Percentiles rank a stretch among this genome's conserved stretches.
Evolutionary conservation across 1,284 basidiomycete genomes (phyloP).

Genomic region (Boletus hoseneyae): DNA sequence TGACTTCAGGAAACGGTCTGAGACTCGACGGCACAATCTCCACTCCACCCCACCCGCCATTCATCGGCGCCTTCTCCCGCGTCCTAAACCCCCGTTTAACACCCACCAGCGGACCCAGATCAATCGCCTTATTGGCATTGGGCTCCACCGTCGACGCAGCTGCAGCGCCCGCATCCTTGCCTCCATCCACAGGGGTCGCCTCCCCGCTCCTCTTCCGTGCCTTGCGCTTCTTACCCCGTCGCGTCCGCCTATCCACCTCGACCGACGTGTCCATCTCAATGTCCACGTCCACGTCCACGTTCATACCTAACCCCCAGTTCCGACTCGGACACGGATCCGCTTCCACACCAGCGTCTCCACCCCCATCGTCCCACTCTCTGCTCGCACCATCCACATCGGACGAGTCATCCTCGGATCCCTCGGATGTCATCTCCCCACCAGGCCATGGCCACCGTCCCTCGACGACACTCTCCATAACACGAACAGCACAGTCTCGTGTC

Average conservation of each 20-base stretch:
- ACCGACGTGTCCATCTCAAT: constrained; percentile 19
- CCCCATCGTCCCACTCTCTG: constrained; percentile 19
- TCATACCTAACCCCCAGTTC: constrained; percentile 26
- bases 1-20: constrained; percentile 12
- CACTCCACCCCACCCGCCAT: constrained; percentile 61
- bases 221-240: constrained; percentile 22
- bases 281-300: constrained; percentile 29
- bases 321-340: constrained; percentile 17
- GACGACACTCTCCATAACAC: constrained; percentile 64
- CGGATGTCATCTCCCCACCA: constrained; percentile 33
- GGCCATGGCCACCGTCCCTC: constrained; percentile 37
- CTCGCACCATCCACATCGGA: constrained; percentile 19
- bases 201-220: constrained; percentile 17
- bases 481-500: constrained; percentile 62
- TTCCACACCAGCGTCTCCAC: constrained; percentile 25
- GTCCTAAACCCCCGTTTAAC: constrained; percentile 64
- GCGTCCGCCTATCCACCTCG: constrained; percentile 5
- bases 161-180: background rate
- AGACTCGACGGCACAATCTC: constrained; percentile 45
- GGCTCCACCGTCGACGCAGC: background rate
- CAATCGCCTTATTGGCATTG: constrained; percentile 29
- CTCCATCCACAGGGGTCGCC: constrained; percentile 4
- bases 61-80: constrained; percentile 47
- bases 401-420: constrained; percentile 23
- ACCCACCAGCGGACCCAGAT: constrained; percentile 72